phyloP scores from a whole-genome alignment of 768 basidiomycete genomes.

The Stropharia rugosoannulata region DNA sequence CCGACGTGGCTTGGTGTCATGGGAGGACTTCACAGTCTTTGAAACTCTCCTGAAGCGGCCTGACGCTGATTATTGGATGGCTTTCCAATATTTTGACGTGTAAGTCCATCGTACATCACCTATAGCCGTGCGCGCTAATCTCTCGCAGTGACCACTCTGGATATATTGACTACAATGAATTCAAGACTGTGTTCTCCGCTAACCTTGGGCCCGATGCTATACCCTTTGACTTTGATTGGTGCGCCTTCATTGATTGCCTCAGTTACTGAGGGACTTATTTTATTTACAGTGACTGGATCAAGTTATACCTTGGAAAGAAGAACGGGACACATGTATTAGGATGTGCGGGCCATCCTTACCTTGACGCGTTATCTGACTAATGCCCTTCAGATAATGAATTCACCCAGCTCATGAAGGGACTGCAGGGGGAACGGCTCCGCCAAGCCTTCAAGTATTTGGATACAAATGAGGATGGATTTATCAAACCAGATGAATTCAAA shows the following conservation, averaged over 20 bases:
- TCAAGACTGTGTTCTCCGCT: slow-evolving; percentile 87
- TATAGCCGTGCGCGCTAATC: background rate
- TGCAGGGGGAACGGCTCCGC: slow-evolving; percentile 95
- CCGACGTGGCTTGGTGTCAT: slow-evolving; percentile 76
- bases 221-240: slow-evolving; percentile 94
- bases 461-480: slow-evolving; percentile 89
- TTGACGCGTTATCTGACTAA: background rate
- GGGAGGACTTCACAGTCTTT: slow-evolving; percentile 97
- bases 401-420: slow-evolving; percentile 97
- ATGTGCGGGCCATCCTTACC: slow-evolving; percentile 54
- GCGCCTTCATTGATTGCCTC: slow-evolving; percentile 15
- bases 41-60: slow-evolving; percentile 91
- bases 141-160: slow-evolving; percentile 80
- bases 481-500: slow-evolving; percentile 91
- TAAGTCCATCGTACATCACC: slow-evolving; percentile 41
- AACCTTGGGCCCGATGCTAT: slow-evolving; percentile 79
- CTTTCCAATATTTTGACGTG: slow-evolving; percentile 96
- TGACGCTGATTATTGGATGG: slow-evolving; percentile 96
- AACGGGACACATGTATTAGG: slow-evolving; percentile 89
- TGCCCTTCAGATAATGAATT: slow-evolving; percentile 80
- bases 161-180: slow-evolving; percentile 89
- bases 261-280: background rate
- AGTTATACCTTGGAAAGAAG: slow-evolving; percentile 91
- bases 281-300: slow-evolving; percentile 82
- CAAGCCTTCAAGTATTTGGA: slow-evolving; percentile 96